Evolutionary conservation across 306 rosid species (phyloP).

Genomic region (Quercus glauca): DNA sequence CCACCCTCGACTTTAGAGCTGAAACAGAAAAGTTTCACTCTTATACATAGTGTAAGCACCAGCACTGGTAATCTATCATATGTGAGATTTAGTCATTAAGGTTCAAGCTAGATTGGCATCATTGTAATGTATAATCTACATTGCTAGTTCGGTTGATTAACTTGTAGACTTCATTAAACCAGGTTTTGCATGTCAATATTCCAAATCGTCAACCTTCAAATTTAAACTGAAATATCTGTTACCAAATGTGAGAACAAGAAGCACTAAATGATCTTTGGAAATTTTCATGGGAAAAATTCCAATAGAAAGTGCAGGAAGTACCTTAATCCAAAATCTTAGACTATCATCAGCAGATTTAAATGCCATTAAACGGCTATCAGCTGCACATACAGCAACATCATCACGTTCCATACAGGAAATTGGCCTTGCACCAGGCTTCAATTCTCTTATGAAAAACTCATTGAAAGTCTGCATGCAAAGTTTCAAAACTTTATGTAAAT

Average conservation of each 20-base stretch:
- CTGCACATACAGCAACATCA: conserved; percentile 81
- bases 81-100: too few species aligned
- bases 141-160: too few species aligned
- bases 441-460: conserved; percentile 84
- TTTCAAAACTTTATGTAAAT: background rate
- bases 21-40: too few species aligned
- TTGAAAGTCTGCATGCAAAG: conserved; percentile 76
- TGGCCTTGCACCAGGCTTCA: conserved; percentile 86
- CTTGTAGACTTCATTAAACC: too few species aligned
- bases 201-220: background rate
- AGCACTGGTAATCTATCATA: too few species aligned
- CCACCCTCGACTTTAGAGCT: too few species aligned
- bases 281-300: background rate
- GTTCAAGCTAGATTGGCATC: too few species aligned
- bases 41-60: too few species aligned
- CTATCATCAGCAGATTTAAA: conserved; percentile 73
- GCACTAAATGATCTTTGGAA: background rate
- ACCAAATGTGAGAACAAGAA: background rate
- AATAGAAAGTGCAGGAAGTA: conserved; percentile 25
- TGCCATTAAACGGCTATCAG: conserved; percentile 91
- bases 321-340: conserved; percentile 96
- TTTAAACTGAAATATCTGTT: background rate
- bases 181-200: background rate
- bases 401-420: conserved; percentile 55
- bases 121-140: too few species aligned